Evolutionary conservation across 139 green algal genomes (phyloP).

Genomic region (Chlamydomonas incerta): DNA sequence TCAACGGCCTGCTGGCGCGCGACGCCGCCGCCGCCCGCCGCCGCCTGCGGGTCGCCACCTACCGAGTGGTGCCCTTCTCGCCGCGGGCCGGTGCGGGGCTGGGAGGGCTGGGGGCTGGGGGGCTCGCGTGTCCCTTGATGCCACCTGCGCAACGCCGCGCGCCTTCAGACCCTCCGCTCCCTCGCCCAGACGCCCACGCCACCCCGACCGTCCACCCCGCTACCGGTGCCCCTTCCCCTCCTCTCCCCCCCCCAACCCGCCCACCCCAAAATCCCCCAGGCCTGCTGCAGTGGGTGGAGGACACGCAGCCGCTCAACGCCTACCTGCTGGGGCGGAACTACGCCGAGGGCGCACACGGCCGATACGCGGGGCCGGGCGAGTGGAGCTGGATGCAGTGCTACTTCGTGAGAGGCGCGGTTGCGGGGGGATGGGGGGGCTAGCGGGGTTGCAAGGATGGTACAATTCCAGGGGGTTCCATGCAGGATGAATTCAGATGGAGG

Average conservation of each 20-base stretch:
- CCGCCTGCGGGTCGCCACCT: constrained; percentile 84
- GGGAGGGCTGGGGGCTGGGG: constrained; percentile 75
- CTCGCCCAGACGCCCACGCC: too few relatives aligned
- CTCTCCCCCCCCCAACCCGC: not conserved
- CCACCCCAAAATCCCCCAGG: too few relatives aligned
- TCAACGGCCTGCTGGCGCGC: constrained; percentile 83
- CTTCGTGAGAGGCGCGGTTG: constrained; percentile 5
- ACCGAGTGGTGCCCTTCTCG: constrained; percentile 93
- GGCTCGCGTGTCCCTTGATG: too few relatives aligned
- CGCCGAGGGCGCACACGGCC: constrained; percentile 36
- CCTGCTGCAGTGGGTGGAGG: constrained; percentile 95
- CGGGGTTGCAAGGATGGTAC: not conserved
- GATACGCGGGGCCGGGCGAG: constrained; percentile 44
- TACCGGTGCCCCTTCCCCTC: not conserved
- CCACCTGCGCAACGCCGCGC: too few relatives aligned
- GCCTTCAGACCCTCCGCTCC: too few relatives aligned
- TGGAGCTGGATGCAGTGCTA: constrained; percentile 55
- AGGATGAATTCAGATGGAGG: too few relatives aligned
- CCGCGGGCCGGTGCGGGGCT: constrained; percentile 81
- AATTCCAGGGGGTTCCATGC: too few relatives aligned
- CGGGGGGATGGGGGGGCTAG: not conserved
- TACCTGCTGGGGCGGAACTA: constrained; percentile 52
- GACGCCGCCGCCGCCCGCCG: constrained; percentile 60
- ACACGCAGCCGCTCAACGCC: constrained; percentile 73
- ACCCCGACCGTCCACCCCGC: not conserved